phyloP scores from a whole-genome alignment of 2,329 filamentous ascomycete species.

The Colletotrichum ledebouriae region DNA sequence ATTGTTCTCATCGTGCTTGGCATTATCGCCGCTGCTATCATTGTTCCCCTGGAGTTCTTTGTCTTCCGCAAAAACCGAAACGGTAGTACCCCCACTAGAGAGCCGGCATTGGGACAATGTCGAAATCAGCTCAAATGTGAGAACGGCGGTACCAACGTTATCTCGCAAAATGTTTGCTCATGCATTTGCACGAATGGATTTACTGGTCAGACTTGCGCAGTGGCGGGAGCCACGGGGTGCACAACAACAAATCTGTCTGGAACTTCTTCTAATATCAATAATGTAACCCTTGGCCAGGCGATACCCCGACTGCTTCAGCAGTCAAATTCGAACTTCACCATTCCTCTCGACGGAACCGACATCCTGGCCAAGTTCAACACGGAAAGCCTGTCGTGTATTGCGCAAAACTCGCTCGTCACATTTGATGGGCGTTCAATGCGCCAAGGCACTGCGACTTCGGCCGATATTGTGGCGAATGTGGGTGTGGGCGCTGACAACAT shows the following conservation, averaged over 20 bases:
- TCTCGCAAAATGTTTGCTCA: slow-evolving; percentile 77
- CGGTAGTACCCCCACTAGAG: slow-evolving; percentile 46
- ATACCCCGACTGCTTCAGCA: slow-evolving; percentile 80
- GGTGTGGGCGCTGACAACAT: slow-evolving; percentile 36
- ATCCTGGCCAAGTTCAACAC: slow-evolving; percentile 83
- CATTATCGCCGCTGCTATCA: slow-evolving; percentile 82
- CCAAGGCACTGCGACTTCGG: slow-evolving; percentile 47
- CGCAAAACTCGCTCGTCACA: slow-evolving; percentile 89
- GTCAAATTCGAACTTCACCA: slow-evolving; percentile 77
- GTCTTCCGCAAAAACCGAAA: slow-evolving; percentile 66
- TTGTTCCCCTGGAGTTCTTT: slow-evolving; percentile 79
- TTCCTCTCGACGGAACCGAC: slow-evolving; percentile 77
- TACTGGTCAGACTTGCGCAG: slow-evolving; percentile 70
- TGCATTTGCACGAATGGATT: slow-evolving; percentile 94
- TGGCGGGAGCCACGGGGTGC: slow-evolving; percentile 63
- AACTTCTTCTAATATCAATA: slow-evolving; percentile 60
- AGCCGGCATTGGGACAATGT: slow-evolving; percentile 65
- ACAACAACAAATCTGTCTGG: slow-evolving; percentile 62
- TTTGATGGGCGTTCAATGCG: slow-evolving; percentile 73
- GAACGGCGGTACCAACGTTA: slow-evolving; percentile 84
- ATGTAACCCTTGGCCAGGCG: slow-evolving; percentile 85
- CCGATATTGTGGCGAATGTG: slow-evolving; percentile 43
- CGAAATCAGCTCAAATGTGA: slow-evolving; percentile 73
- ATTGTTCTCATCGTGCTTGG: slow-evolving; percentile 74
- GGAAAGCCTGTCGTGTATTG: slow-evolving; percentile 81